Evolutionary conservation across 495 filamentous ascomycete species (phyloP), one percentile per base, ranked within the genome.

Genomic region (Neohortaea acidophila): DNA sequence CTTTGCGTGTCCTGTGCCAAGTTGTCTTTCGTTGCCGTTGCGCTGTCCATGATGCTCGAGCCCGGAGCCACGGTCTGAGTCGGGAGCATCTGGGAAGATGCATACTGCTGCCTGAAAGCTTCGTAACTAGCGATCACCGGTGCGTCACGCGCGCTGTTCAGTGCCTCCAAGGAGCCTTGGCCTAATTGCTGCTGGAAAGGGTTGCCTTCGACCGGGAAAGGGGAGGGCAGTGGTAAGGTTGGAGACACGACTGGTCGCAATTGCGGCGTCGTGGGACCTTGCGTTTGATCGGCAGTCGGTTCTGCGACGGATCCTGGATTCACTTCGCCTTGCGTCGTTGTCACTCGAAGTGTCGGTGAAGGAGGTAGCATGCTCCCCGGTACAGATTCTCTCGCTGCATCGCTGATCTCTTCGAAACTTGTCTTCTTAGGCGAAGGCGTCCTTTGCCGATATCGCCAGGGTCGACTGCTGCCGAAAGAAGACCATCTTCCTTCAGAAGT

Each of bases 381-480:
- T 7, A 27, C 15, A 7, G 4, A 25, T 33, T 29, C 18, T 6
- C 6, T 9, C 24, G 21, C 6, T 17, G 23, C 44, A 20, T 9
- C 23, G 3, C 21, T 12, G 10, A 23, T 41, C 14, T 15, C 19
- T 2, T 36, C 18, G 10, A 22, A 34, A 11, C 14, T 25, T 20
- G 9, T 13, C 35, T 73, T 76, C 28, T 67, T 63, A 0, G 79
- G 77, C 28, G 73, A 84, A 18, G 69, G 70, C 2, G 75, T 72
- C 49, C 72, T 67, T 44, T 79, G 77, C 20, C 64, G 59, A 49
- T 81, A 75, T 39, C 70, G 72, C 85, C 84, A 93, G 17, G 71
- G 63, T 8, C 59, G 67, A 46, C 73, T 73, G 15, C 66, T 64
- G 21, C 73, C 68, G 28, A 75, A 79, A 51, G 91, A 89, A 36